Evolutionary conservation across 345 rosid genomes (phyloP).

Genomic region (Rhizophora mangle): DNA sequence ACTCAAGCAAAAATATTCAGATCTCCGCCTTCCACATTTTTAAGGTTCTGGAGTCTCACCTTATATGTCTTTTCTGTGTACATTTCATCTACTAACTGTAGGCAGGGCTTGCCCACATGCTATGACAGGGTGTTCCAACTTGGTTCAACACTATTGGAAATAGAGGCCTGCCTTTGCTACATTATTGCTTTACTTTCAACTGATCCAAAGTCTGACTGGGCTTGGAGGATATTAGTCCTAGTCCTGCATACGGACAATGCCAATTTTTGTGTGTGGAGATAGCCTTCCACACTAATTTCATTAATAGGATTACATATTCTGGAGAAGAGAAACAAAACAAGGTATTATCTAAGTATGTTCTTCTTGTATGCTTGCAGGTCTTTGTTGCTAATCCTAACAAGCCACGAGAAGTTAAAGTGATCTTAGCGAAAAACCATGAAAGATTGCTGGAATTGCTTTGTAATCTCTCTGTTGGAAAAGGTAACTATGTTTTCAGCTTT

Average conservation of each 20-base stretch:
- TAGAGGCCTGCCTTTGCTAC: neutral
- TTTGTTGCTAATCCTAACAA: conserved; percentile 98
- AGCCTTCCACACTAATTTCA: neutral
- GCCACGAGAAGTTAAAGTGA: conserved; percentile 78
- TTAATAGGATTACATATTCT: neutral
- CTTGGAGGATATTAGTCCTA: neutral
- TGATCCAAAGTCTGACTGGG: neutral
- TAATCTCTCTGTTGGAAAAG: conserved; percentile 75
- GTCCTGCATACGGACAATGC: neutral
- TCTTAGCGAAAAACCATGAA: conserved; percentile 78
- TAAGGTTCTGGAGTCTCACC: conserved; percentile 46
- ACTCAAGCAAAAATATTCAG: conserved; percentile 90
- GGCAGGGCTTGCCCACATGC: neutral
- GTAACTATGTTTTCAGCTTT: conserved; percentile 29
- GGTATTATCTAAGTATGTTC: neutral
- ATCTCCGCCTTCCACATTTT: conserved; percentile 93
- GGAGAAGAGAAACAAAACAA: too few species aligned
- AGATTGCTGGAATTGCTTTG: conserved; percentile 63
- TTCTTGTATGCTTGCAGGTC: conserved; percentile 41
- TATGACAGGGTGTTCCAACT: neutral
- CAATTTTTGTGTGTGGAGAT: neutral
- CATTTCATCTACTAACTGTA: neutral
- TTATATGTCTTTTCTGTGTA: neutral
- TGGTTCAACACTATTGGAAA: conserved; percentile 1
- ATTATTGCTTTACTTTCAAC: neutral